phyloP scores from a whole-genome alignment of 1,284 basidiomycete species.

The Irpex sp. region DNA sequence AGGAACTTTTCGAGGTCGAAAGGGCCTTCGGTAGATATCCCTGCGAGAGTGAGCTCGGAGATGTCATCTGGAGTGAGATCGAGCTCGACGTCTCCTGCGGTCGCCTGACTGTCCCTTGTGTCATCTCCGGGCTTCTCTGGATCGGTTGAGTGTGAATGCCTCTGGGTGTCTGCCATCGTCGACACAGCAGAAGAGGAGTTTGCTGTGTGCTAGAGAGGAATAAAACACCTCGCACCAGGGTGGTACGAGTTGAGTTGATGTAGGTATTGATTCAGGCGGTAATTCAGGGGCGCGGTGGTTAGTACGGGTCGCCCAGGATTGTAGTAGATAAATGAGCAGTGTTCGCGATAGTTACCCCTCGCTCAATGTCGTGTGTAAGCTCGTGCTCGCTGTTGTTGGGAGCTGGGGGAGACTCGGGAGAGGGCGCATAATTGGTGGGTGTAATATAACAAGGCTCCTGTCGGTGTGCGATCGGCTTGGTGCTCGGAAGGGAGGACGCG shows the following conservation, averaged over 20 bases:
- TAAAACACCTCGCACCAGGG: neutral
- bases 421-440: neutral
- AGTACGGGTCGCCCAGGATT: neutral
- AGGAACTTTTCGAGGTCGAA: conserved; percentile 47
- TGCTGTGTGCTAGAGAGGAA: neutral
- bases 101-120: neutral
- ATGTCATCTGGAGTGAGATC: neutral
- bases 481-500: neutral
- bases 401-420: neutral
- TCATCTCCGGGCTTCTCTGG: neutral
- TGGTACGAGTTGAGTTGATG: neutral
- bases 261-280: neutral
- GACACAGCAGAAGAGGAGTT: neutral
- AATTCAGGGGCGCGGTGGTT: neutral
- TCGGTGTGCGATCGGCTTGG: neutral
- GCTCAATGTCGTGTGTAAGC: neutral
- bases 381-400: neutral
- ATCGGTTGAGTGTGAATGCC: neutral
- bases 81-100: neutral
- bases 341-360: neutral
- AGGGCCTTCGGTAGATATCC: conserved; percentile 25
- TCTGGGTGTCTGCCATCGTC: neutral
- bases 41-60: neutral
- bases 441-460: neutral
- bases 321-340: neutral